Evolutionary conservation across 306 rosid genomes (phyloP), one percentile per base, ranked within the genome.

Genomic region (Vigna reflexopilosa): DNA sequence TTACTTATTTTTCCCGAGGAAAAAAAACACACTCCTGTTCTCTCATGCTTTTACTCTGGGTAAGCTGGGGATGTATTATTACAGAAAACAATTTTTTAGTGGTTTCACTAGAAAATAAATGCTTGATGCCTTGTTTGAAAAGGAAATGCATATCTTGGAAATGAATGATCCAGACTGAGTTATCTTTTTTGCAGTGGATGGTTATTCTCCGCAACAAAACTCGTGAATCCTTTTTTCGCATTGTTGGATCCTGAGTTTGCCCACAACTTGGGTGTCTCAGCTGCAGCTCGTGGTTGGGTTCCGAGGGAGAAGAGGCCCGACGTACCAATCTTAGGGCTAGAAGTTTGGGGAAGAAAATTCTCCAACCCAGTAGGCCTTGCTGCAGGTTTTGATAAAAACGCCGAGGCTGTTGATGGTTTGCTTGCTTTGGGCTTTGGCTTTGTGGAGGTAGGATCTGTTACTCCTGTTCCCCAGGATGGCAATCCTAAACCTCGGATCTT

Each of bases 311-410:
- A 92, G 90, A 92, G 98, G 82, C 88, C 90, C 5, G 91, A 91
- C 76, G 92, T 86, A 42, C 28, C 91, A 81, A 84, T 52, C 84
- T 74, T 94, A 78, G 92, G 93, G 36, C 87, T 92, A 66, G 88
- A 94, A 83, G 98, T 94, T 83, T 94, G 98, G 98, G 98, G 98
- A 83, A 90, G 95, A 85, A 94, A 94, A 72, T 94, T 94, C 81
- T 90, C 97, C 73, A 94, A 94, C 54, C 98, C 98, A 16, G 14
- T 94, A 52, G 98, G 98, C 77, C 97, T 94, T 83, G 98, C 97
- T 78, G 98, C 98, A 28, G 98, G 98, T 75, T 94, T 94, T 83
- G 98, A 94, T 88, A 94, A 94, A 84, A 90, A 94, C 62, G 98
- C 98, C 0, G 97, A 80, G 88, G 98, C 98, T 64, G 83, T 92